phyloP scores from a whole-genome alignment of 2,329 filamentous ascomycete species.

The Epichloe uncinata region DNA sequence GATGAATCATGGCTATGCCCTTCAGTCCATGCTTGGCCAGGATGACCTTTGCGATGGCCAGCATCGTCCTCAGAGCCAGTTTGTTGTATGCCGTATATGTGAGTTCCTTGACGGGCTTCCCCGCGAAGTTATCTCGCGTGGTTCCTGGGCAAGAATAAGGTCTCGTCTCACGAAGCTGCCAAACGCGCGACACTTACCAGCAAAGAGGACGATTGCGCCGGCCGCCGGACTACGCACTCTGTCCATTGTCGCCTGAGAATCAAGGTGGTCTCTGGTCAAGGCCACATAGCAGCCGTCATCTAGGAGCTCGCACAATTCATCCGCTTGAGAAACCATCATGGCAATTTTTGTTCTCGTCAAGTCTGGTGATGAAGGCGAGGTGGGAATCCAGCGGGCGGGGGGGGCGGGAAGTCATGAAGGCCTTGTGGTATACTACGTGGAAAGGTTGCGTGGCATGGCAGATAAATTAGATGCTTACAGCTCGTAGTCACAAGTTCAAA shows the following conservation, averaged over 20 bases:
- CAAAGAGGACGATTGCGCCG: constrained; percentile 65
- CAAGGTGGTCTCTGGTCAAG: constrained; percentile 50
- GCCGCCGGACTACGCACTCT: constrained; percentile 59
- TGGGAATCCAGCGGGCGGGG: neutral
- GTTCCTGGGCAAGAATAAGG: constrained; percentile 39
- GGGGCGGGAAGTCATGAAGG: neutral
- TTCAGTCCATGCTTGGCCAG: constrained; percentile 49
- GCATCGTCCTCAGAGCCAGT: constrained; percentile 56
- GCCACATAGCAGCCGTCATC: constrained; percentile 50
- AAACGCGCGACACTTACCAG: constrained; percentile 33
- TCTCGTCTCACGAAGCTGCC: constrained; percentile 6
- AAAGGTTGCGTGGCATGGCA: no score
- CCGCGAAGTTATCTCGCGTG: constrained; percentile 61
- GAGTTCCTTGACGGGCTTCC: constrained; percentile 59
- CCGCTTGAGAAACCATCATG: constrained; percentile 6
- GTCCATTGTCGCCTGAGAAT: constrained; percentile 44
- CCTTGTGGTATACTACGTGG: no score
- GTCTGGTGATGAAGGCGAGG: neutral
- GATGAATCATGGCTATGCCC: constrained; percentile 69
- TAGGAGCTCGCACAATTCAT: constrained; percentile 25
- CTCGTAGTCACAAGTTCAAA: no score
- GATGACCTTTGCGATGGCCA: constrained; percentile 46
- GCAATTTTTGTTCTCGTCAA: neutral
- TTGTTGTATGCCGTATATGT: constrained; percentile 63
- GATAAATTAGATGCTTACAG: no score